Evolutionary conservation across 352 stramenopile species (phyloP).

Genomic region (Globisporangium lucens): DNA sequence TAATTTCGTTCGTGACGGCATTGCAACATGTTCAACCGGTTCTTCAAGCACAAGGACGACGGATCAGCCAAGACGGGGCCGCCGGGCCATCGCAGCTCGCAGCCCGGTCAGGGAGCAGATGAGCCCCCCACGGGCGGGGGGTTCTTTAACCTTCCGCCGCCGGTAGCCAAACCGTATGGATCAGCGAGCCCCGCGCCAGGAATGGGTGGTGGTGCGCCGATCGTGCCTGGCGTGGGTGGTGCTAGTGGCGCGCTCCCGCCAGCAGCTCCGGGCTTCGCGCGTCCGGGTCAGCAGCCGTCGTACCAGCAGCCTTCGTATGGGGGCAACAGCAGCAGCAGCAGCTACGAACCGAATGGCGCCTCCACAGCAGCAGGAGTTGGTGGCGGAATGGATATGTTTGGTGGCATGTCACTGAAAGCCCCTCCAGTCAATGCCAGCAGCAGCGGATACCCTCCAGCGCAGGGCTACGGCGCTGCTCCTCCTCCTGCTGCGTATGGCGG

Average conservation of each 20-base stretch:
- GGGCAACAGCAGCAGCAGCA: slow-evolving; percentile 8
- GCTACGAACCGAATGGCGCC: slow-evolving; percentile 13
- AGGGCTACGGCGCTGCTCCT: slow-evolving; percentile 26
- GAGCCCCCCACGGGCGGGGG: slow-evolving; percentile 51
- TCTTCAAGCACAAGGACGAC: slow-evolving; percentile 86
- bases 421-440: slow-evolving; percentile 10
- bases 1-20: not conserved
- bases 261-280: slow-evolving; percentile 8
- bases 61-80: slow-evolving; percentile 46
- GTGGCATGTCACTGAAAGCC: slow-evolving; percentile 65
- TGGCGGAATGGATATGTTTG: slow-evolving; percentile 61
- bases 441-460: slow-evolving; percentile 7
- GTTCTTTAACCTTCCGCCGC: slow-evolving; percentile 85
- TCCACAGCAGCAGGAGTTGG: slow-evolving; percentile 9
- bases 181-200: slow-evolving; percentile 9
- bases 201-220: slow-evolving; percentile 4
- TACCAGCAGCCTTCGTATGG: slow-evolving; percentile 15
- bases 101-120: slow-evolving; percentile 21
- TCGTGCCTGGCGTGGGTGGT: slow-evolving; percentile 1
- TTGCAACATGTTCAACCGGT: slow-evolving; percentile 61
- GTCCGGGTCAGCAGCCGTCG: slow-evolving; percentile 13
- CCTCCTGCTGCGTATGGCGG: slow-evolving; percentile 15
- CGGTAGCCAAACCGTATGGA: slow-evolving; percentile 44
- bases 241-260: slow-evolving; percentile 13
- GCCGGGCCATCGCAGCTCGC: slow-evolving; percentile 48